Evolutionary conservation across 345 rosid genomes (phyloP).

Genomic region (Cardamine chenopodiifolia): DNA sequence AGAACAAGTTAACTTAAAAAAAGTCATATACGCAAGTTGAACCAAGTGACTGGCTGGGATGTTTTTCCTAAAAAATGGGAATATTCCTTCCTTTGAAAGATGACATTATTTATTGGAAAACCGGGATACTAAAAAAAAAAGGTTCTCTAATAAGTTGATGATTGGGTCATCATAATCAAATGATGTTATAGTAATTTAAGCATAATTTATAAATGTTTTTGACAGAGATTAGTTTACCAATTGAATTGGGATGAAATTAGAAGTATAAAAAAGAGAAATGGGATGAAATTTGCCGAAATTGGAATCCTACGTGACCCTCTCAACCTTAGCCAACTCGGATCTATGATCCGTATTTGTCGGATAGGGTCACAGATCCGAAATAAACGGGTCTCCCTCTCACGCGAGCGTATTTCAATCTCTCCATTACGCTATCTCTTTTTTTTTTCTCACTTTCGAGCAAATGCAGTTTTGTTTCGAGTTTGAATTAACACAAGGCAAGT

Average conservation of each 20-base stretch:
- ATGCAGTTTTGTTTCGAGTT: slow-evolving; percentile 36
- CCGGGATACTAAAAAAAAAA: neutral
- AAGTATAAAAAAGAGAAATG: neutral
- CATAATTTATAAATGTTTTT: neutral
- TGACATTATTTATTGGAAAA: neutral
- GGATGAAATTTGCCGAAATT: neutral
- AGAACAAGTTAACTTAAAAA: slow-evolving; percentile 18
- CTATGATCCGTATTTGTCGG: slow-evolving; percentile 24
- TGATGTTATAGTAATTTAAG: neutral
- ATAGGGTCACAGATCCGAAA: slow-evolving; percentile 31
- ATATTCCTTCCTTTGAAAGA: slow-evolving; percentile 28
- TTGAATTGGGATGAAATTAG: too few species aligned
- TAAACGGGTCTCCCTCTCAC: slow-evolving; percentile 26
- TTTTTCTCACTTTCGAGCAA: slow-evolving; percentile 21
- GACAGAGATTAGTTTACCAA: neutral
- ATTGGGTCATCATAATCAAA: neutral
- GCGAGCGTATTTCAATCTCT: slow-evolving; percentile 9
- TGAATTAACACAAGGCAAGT: slow-evolving; percentile 44
- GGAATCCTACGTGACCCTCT: neutral
- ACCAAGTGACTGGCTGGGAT: slow-evolving; percentile 34
- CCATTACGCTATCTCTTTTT: too few species aligned
- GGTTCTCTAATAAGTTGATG: neutral
- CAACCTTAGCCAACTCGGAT: neutral
- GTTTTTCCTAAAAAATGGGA: slow-evolving; percentile 26
- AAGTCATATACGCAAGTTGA: slow-evolving; percentile 36